Base-by-base conservation (phyloP, 352 stramenopile species). In the Plasmopara viticola region DNA sequence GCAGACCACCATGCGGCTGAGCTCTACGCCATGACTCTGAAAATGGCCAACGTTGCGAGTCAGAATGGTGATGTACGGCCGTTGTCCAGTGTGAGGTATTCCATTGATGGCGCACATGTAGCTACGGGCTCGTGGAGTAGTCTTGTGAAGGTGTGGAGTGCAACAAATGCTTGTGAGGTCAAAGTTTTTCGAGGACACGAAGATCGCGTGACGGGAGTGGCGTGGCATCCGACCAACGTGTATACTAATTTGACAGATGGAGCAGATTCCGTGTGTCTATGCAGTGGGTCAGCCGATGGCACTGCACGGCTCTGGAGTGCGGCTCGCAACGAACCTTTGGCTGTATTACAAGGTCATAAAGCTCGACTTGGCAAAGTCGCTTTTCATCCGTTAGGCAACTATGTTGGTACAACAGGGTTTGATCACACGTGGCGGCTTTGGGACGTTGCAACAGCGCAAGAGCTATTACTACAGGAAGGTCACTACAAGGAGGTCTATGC, bases 381-480 rank as follows among this genome's bases (percentile, higher is more conserved):
- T 7, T 98, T 98, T 61, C 96, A 99, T 72, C 95, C 96, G 4
- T 69, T 83, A n/a, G 92, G 95, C 12, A 61, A 86, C 38, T 92
- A 90, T 58, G 71, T 98, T 6, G 95, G 80, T 20, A 98, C 94
- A 7, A 97, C 94, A 9, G 97, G 87, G 64, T 98, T 97, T 60
- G 96, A 99, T 67, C 86, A 97, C 56, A 98, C 95, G 17, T 99
- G 95, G 95, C 75, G 96, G n/a, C 75, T 99, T 13, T 99, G 95
- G 95, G 95, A 99, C 66, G 77, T 98, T 12, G 85, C 96, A 31
- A 97, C 87, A 1, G 83, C 76, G 7, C 77, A 87, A 38, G 90
- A 97, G 54, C 65, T 98, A 42, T 62, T 98, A 33, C 56, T 98
- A 12, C 96, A 99, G 64, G 96, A 99, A 84, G 96, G 96, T 1